A percentile compares a stretch with the other conserved stretches of the same genome.
These are phyloP conservation scores for Pythium plurisporium DNA, from an alignment of 352 stramenopile species.

Conservation along the genomic window DNA sequence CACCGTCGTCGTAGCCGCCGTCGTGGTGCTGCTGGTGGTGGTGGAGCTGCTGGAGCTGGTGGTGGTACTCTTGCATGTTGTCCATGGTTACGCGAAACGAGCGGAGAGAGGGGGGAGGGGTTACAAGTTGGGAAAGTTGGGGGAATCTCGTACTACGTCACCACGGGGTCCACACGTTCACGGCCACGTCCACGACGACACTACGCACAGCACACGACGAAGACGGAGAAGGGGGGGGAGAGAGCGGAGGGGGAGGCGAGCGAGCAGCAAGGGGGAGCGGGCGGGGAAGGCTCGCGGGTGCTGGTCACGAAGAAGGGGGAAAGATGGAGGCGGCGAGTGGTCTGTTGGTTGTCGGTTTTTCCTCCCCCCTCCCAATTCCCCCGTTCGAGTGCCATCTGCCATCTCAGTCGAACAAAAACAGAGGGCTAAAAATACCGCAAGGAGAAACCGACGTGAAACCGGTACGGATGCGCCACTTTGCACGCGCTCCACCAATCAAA, in stretches of 20 bases:
- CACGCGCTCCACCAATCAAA: too few species aligned
- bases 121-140: conserved; percentile 4
- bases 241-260: neutral
- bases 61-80: conserved; percentile 16
- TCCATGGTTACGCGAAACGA: conserved; percentile 15
- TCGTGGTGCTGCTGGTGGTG: neutral
- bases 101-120: too few species aligned
- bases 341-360: conserved; percentile 10
- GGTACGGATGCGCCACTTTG: neutral
- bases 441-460: conserved; percentile 1
- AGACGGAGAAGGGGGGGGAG: neutral
- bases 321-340: too few species aligned
- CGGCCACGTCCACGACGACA: conserved; percentile 14
- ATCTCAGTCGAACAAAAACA: neutral
- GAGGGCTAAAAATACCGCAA: neutral
- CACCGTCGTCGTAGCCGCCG: conserved; percentile 9
- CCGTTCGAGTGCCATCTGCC: neutral
- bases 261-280: conserved; percentile 4
- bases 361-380: neutral
- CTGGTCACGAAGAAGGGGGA: neutral
- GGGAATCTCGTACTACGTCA: neutral
- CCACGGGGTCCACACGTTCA: conserved; percentile 6
- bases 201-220: conserved; percentile 16
- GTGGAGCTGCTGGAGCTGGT: conserved; percentile 9
- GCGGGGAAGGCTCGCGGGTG: neutral